Percentiles rank a stretch among this genome's conserved stretches.
phyloP scores from a whole-genome alignment of 2,329 filamentous ascomycete genomes.

The Diaporthe capsici region DNA sequence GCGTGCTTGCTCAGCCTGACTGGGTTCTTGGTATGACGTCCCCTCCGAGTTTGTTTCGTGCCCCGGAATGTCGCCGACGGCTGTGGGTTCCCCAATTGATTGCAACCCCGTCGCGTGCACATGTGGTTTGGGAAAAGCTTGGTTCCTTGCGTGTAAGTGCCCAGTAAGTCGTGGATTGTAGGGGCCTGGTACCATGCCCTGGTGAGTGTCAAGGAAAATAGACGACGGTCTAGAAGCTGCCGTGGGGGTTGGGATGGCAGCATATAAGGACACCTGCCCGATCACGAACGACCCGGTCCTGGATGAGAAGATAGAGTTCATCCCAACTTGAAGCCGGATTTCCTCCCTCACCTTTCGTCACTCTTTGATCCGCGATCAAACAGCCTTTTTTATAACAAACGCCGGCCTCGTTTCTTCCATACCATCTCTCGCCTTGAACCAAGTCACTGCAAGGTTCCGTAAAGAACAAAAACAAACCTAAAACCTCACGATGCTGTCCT shows the following conservation, averaged over 20 bases:
- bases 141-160: not conserved
- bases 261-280: constrained; percentile 19
- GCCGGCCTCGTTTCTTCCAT: constrained; percentile 1
- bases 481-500: constrained; percentile 18
- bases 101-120: constrained; percentile 9
- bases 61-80: constrained; percentile 23
- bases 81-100: constrained; percentile 30
- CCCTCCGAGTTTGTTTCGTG: constrained; percentile 10
- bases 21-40: constrained; percentile 8
- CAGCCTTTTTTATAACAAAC: not conserved
- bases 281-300: not conserved
- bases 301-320: constrained; percentile 20
- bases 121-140: constrained; percentile 23
- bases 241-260: not conserved
- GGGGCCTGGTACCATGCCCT: constrained; percentile 7
- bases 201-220: not conserved
- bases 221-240: not conserved
- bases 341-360: constrained; percentile 12
- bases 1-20: not conserved
- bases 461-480: not conserved
- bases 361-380: constrained; percentile 8
- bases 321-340: constrained; percentile 18
- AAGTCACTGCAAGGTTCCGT: constrained; percentile 6
- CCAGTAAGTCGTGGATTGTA: not conserved
- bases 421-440: not conserved